phyloP scores from a whole-genome alignment of 2,329 filamentous ascomycete genomes.

The Didymella exigua region DNA sequence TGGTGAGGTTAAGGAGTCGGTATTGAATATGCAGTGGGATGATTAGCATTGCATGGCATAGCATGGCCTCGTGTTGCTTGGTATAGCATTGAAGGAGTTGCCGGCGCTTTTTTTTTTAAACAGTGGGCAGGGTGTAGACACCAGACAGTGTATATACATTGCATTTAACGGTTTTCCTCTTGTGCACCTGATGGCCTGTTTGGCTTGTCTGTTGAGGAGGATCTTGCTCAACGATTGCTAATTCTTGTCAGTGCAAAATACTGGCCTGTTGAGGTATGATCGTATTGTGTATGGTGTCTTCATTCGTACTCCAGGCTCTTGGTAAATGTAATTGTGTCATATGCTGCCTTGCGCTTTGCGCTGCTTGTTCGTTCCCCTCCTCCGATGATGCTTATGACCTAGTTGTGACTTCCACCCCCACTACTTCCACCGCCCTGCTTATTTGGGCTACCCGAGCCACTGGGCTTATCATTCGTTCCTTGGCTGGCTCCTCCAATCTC shows the following conservation, averaged over 20 bases:
- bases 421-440: conserved; percentile 45
- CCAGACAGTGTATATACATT: conserved; percentile 7
- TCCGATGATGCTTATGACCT: neutral
- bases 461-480: conserved; percentile 39
- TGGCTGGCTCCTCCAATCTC: conserved; percentile 48
- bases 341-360: neutral
- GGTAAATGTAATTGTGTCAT: neutral
- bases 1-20: conserved; percentile 31
- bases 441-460: conserved; percentile 45
- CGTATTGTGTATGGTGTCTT: neutral
- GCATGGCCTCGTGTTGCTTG: neutral
- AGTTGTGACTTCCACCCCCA: conserved; percentile 20
- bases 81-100: conserved; percentile 6
- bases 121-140: conserved; percentile 1
- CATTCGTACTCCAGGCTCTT: neutral
- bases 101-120: conserved; percentile 2
- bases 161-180: neutral
- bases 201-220: too few relatives aligned
- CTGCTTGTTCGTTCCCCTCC: neutral
- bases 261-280: neutral
- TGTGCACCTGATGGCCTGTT: too few relatives aligned
- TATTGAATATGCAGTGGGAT: conserved; percentile 41
- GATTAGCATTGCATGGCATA: conserved; percentile 24
- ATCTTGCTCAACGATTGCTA: too few relatives aligned
- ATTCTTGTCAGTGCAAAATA: neutral